phyloP scores from a whole-genome alignment of 768 basidiomycete species.

The Pulveroboletus sp. region DNA sequence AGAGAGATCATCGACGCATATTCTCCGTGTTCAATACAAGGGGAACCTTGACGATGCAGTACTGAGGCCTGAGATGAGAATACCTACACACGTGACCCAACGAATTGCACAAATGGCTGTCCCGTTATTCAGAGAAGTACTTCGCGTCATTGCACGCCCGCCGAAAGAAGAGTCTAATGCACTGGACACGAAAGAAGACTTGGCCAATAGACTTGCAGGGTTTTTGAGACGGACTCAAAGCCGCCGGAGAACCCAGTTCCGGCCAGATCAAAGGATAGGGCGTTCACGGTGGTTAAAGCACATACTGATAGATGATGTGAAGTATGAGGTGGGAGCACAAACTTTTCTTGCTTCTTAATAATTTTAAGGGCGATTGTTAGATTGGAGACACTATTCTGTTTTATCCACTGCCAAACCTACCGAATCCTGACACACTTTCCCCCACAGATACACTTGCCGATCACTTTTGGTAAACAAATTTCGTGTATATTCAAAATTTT shows the following conservation, averaged over 20 bases:
- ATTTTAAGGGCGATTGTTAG: constrained; percentile 34
- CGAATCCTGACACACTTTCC: constrained; percentile 35
- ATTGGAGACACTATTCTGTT: constrained; percentile 62
- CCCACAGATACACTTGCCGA: constrained; percentile 43
- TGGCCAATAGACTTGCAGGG: constrained; percentile 15
- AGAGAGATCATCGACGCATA: not conserved
- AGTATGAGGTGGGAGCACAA: constrained; percentile 39
- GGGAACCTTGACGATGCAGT: constrained; percentile 57
- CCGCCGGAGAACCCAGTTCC: constrained; percentile 17
- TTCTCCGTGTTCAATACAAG: constrained; percentile 7
- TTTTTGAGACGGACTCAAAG: constrained; percentile 20
- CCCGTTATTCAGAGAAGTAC: constrained; percentile 51
- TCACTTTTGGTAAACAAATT: constrained; percentile 58
- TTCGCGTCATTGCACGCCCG: constrained; percentile 51
- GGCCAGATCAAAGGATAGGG: constrained; percentile 33
- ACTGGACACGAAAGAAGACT: constrained; percentile 8
- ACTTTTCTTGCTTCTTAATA: not conserved
- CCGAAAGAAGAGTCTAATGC: constrained; percentile 11
- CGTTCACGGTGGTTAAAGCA: constrained; percentile 36
- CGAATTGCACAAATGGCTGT: constrained; percentile 50
- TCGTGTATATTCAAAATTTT: not conserved
- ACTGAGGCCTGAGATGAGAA: constrained; percentile 46
- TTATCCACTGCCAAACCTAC: constrained; percentile 39
- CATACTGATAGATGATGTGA: constrained; percentile 41
- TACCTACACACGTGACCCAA: constrained; percentile 61